These are phyloP conservation scores for Daldinia bambusicola DNA, from an alignment of 495 filamentous ascomycete species.

Conservation along the genomic window DNA sequence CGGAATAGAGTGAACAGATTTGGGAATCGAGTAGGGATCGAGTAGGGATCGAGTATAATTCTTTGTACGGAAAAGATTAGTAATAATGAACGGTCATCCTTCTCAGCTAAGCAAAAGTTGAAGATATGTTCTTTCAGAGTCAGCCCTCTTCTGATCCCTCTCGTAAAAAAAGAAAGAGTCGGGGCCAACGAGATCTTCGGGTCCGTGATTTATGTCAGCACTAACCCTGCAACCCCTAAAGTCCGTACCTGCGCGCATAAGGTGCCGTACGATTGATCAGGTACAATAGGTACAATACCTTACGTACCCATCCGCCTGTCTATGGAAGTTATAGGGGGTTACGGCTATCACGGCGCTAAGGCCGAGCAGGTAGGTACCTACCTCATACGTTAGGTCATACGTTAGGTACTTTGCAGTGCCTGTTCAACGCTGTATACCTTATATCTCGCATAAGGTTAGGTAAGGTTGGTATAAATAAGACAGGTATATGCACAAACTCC, in stretches of 20 bases:
- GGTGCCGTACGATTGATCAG: not conserved
- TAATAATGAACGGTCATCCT: not conserved
- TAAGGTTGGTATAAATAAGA: too few species aligned
- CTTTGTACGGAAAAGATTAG: not conserved
- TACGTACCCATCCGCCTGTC: not conserved
- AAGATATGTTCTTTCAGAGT: constrained; percentile 2
- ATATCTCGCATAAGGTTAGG: too few species aligned
- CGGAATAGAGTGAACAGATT: not conserved
- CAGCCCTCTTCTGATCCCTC: not conserved
- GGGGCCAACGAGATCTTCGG: not conserved
- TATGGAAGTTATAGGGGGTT: not conserved
- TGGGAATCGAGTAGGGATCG: not conserved
- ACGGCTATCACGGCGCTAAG: too few species aligned
- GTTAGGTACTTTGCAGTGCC: too few species aligned
- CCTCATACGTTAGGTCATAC: too few species aligned
- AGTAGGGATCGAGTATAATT: not conserved
- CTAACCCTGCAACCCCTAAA: not conserved
- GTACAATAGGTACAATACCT: not conserved
- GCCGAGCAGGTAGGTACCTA: not conserved
- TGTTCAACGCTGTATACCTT: too few species aligned
- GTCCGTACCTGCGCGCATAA: not conserved
- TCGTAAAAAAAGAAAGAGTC: not conserved
- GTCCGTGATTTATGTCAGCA: constrained; percentile 5
- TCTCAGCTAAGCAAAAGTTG: constrained; percentile 1
- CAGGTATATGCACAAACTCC: not conserved